A percentile compares a stretch with the other conserved stretches of the same genome.
Evolutionary conservation across 2,329 filamentous ascomycete genomes (phyloP).

Genomic region (Chrysosporium keratinophilum): DNA sequence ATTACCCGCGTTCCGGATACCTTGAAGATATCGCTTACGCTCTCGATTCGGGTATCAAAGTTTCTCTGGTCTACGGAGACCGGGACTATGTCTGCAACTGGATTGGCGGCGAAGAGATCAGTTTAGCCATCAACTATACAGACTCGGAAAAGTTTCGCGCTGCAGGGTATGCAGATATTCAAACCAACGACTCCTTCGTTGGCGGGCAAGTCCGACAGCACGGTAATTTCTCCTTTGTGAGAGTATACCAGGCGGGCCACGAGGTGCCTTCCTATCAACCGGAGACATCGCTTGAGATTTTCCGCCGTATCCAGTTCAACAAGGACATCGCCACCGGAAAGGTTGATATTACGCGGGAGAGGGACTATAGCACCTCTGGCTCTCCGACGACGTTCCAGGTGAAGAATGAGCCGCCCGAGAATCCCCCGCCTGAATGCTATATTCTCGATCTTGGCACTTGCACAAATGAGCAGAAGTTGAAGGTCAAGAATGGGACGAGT

Average conservation of each 20-base stretch:
- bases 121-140: conserved; percentile 37
- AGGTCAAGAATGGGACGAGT: conserved; percentile 38
- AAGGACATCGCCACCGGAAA: conserved; percentile 48
- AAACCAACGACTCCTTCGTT: conserved; percentile 26
- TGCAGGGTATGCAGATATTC: conserved; percentile 36
- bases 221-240: conserved; percentile 34
- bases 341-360: conserved; percentile 30
- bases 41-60: conserved; percentile 48
- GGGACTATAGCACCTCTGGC: conserved; percentile 33
- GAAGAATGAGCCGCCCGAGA: conserved; percentile 36
- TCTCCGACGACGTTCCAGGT: conserved; percentile 33
- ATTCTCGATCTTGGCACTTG: conserved; percentile 35
- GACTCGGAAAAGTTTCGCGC: conserved; percentile 30
- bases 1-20: conserved; percentile 33
- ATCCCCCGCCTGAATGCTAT: conserved; percentile 37
- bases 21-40: conserved; percentile 35
- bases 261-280: conserved; percentile 46
- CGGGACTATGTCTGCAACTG: conserved; percentile 46
- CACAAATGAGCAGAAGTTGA: conserved; percentile 35
- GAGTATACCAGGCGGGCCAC: conserved; percentile 27
- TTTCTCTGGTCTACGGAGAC: conserved; percentile 50
- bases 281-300: conserved; percentile 45
- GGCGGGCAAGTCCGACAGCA: conserved; percentile 34
- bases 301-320: conserved; percentile 43
- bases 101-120: conserved; percentile 42